Conservation (phyloP, 305 asterid genomes). For the Fraxinus nigra region DNA sequence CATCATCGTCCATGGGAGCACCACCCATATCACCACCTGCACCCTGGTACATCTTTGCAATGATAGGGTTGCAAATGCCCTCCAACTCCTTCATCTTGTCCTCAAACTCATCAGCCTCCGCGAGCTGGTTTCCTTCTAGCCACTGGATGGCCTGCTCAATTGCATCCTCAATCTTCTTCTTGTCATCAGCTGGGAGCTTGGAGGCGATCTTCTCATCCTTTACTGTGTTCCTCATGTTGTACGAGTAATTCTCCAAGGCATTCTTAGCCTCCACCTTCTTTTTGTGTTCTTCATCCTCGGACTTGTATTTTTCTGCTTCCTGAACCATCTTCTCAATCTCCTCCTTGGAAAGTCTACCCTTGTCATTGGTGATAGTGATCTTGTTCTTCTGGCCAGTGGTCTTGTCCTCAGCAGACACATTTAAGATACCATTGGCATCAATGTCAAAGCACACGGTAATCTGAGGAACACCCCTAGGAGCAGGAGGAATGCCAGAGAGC, state of each 20-base stretch:
- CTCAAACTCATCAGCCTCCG: not conserved
- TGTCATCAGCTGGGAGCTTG: not conserved
- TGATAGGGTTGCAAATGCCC: not conserved
- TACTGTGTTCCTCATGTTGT: not conserved
- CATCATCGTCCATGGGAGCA: not conserved
- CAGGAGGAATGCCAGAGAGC: not conserved
- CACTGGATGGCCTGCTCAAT: constrained; percentile 4
- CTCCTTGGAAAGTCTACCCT: constrained; percentile 2
- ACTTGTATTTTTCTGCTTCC: not conserved
- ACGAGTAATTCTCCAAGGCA: not conserved
- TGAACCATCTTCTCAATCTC: constrained; percentile 4
- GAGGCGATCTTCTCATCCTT: not conserved
- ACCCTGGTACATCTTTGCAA: constrained; percentile 8
- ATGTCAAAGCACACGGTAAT: not conserved
- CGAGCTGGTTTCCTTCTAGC: not conserved
- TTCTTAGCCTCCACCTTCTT: constrained; percentile 1
- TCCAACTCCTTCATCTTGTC: not conserved
- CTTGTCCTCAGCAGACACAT: not conserved
- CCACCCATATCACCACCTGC: not conserved
- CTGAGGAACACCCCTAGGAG: constrained; percentile 2
- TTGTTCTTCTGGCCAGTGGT: not conserved
- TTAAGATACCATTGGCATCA: not conserved
- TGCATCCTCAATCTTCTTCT: not conserved
- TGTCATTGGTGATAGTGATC: not conserved
- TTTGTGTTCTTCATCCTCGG: not conserved